Base-by-base conservation (phyloP, 2,329 filamentous ascomycete species). In the Phoma sp. region DNA sequence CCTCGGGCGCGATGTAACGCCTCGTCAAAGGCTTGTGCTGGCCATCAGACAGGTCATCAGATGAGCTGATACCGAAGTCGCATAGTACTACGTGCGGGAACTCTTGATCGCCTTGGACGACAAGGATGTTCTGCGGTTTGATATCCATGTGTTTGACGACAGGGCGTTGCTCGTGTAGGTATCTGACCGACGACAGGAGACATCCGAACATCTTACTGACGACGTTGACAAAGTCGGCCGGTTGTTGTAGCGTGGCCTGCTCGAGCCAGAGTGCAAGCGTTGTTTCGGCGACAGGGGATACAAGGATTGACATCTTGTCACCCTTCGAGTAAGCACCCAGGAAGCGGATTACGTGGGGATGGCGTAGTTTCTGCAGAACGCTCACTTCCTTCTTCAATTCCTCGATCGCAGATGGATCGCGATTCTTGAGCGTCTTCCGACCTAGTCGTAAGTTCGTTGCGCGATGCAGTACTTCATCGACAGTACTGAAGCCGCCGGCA, bases 361-460 rank as follows among this genome's bases (percentile, higher is more conserved):
- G 73, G 45, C 73, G 71, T 24, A 76, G 69, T 51, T 75, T 74
- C 60, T 75, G 70, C 2, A 76, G 67, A 21, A 73, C 62, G 40
- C 62, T 58, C 5, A 75, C 72, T 57, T 75, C 74, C 58, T 74
- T 72, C 56, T 63, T 68, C 8, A 75, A 56, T 36, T 75, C 73
- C 17, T 69, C 65, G 6, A 72, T 54, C 3, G 70, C 72, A 6
- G 67, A 68, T 19, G 55, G 62, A 19, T 70, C 59, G 13, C 70
- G 70, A 52, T 74, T 74, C 65, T 74, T 74, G 32, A 75, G 70
- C 44, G 73, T 75, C 67, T 75, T 75, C 4, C 73, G 66, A 57
- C 66, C 64, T 27, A 75, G 54, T 22, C 67, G 60, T 22, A 75
- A 58, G 45, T 67, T 70, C 53, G 73, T 75, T 35, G 64, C 66